Conservation (phyloP, 306 rosid species). For the Elaeagnus macrophylla region DNA sequence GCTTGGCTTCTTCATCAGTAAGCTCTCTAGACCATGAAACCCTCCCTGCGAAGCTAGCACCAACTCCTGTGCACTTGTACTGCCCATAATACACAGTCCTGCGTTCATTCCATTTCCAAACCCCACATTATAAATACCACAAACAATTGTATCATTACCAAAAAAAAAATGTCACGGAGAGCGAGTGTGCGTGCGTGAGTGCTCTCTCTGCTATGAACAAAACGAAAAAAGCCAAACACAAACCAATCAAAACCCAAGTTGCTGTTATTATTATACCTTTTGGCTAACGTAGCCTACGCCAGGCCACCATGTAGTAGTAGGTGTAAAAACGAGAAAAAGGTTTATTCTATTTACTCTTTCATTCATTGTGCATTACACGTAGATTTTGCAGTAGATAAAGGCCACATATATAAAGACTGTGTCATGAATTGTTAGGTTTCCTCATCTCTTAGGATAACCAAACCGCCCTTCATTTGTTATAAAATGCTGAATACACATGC, state of each 20-base stretch:
- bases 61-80: conserved; percentile 84
- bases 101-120: not conserved
- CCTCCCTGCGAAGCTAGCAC: conserved; percentile 81
- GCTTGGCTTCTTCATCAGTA: conserved; percentile 78
- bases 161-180: not conserved
- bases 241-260: too few relatives aligned
- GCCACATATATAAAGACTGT: not conserved
- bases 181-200: conserved; percentile 1
- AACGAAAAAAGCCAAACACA: conserved; percentile 10
- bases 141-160: not conserved
- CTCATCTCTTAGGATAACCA: not conserved
- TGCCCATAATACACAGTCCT: conserved; percentile 99
- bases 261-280: not conserved
- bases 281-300: not conserved
- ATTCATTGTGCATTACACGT: conserved; percentile 33
- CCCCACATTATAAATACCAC: too few relatives aligned
- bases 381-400: conserved; percentile 24
- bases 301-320: conserved; percentile 9
- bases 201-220: conserved; percentile 13
- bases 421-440: conserved; percentile 1
- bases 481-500: conserved; percentile 1
- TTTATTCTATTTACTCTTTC: not conserved
- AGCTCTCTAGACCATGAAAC: conserved; percentile 95
- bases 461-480: conserved; percentile 14
- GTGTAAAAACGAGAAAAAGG: not conserved